Conservation (phyloP, 2,329 filamentous ascomycete species). For the Botrytis pseudocinerea region DNA sequence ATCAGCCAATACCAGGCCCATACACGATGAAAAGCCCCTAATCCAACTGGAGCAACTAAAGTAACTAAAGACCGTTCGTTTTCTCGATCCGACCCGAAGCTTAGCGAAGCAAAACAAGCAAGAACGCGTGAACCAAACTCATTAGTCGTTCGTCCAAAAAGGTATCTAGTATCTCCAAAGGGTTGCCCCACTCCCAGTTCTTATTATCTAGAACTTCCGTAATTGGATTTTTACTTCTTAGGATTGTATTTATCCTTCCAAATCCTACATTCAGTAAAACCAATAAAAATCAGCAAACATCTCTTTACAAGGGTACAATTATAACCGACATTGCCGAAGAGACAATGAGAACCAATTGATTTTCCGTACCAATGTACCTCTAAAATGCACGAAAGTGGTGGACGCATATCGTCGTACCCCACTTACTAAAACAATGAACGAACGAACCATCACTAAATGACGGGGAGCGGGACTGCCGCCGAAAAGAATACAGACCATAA, state of each 20-base stretch:
- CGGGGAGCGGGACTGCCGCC: conserved; percentile 17
- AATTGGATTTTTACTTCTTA: conserved; percentile 31
- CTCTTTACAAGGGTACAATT: conserved; percentile 12
- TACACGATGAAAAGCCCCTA: not conserved
- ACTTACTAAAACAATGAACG: conserved; percentile 27
- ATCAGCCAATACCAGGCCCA: conserved; percentile 1
- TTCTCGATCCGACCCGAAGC: conserved; percentile 16
- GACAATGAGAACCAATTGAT: conserved; percentile 20
- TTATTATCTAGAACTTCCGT: conserved; percentile 9
- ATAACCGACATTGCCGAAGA: conserved; percentile 22
- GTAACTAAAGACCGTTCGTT: not conserved
- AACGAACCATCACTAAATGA: conserved; percentile 27
- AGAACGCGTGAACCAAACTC: conserved; percentile 13
- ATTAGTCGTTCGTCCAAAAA: conserved; percentile 15
- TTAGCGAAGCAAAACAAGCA: conserved; percentile 5
- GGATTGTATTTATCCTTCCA: conserved; percentile 93
- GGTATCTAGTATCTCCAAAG: not conserved
- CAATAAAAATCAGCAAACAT: conserved; percentile 15
- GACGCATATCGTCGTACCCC: conserved; percentile 21
- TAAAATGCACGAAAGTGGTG: conserved; percentile 12
- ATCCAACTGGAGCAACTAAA: not conserved
- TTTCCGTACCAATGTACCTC: conserved; percentile 16
- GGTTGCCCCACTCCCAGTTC: not conserved
- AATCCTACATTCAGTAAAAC: conserved; percentile 57
- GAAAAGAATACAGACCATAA: conserved; percentile 11